These are phyloP conservation scores for Backusella parvicylindrica DNA, from an alignment of 192 early-diverging fungal species.

Conservation along the genomic window DNA sequence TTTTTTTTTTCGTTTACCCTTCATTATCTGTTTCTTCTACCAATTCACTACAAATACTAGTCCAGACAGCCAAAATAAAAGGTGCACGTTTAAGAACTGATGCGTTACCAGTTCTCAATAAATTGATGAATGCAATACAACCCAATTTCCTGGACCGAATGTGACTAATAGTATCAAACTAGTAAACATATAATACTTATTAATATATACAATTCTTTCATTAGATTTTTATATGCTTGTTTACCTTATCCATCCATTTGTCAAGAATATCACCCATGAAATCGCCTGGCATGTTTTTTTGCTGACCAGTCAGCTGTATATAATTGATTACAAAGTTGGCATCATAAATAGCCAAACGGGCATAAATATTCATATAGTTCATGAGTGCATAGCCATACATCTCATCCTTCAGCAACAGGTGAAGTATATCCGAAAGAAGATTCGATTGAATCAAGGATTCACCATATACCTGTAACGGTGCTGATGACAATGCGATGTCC, in stretches of 20 bases:
- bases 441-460: conserved; percentile 53
- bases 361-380: conserved; percentile 58
- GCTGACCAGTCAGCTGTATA: conserved; percentile 42
- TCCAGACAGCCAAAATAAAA: conserved; percentile 54
- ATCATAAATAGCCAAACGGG: conserved; percentile 61
- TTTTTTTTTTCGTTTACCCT: conserved; percentile 42
- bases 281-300: conserved; percentile 32
- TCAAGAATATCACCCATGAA: conserved; percentile 53
- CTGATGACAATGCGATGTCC: conserved; percentile 50
- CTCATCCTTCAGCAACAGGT: conserved; percentile 51
- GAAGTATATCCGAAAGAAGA: conserved; percentile 53
- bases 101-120: conserved; percentile 50
- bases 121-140: conserved; percentile 57
- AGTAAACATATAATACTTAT: not conserved
- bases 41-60: conserved; percentile 61
- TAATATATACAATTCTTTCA: not conserved
- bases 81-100: conserved; percentile 44
- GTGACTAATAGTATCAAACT: conserved; percentile 79
- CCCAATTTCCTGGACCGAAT: conserved; percentile 62
- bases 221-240: not conserved
- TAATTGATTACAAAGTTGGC: conserved; percentile 47
- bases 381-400: conserved; percentile 57
- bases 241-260: conserved; percentile 68
- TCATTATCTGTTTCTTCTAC: conserved; percentile 50
- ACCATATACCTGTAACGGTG: conserved; percentile 42